These are phyloP conservation scores for Trichosporon asahii DNA, from an alignment of 1,284 basidiomycete genomes.

Conservation along the genomic window DNA sequence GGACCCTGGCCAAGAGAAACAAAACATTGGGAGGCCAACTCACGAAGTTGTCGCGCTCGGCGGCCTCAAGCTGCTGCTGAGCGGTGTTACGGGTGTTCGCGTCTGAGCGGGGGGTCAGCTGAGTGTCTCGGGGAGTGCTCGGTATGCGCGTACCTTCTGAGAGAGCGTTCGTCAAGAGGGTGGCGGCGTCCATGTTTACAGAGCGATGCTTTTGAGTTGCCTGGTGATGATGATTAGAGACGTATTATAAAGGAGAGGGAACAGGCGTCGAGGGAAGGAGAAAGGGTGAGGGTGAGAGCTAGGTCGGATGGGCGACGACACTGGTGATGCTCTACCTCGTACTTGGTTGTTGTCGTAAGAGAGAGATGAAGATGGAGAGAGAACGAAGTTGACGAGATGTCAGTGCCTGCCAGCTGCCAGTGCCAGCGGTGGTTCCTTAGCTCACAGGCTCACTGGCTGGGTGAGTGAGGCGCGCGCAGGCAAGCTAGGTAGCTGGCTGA, in stretches of 20 bases:
- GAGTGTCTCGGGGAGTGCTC: slow-evolving; percentile 20
- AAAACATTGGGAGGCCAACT: slow-evolving; percentile 35
- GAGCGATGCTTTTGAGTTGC: neutral
- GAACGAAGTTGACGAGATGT: slow-evolving; percentile 4
- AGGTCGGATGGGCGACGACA: slow-evolving; percentile 1
- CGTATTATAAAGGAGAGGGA: slow-evolving; percentile 15
- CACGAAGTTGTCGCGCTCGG: slow-evolving; percentile 81
- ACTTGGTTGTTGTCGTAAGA: neutral
- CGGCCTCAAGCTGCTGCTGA: slow-evolving; percentile 77
- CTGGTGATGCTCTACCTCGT: slow-evolving; percentile 1
- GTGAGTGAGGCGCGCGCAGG: neutral
- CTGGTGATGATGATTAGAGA: slow-evolving; percentile 7
- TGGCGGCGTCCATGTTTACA: slow-evolving; percentile 75
- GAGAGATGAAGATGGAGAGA: slow-evolving; percentile 10
- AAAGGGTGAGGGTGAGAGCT: slow-evolving; percentile 4
- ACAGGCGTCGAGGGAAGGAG: neutral
- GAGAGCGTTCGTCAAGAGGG: slow-evolving; percentile 83
- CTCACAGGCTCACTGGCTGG: neutral
- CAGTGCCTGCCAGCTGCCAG: slow-evolving; percentile 7
- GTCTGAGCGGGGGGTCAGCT: slow-evolving; percentile 56
- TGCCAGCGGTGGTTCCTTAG: slow-evolving; percentile 4
- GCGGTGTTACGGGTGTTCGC: slow-evolving; percentile 81
- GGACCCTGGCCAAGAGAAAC: slow-evolving; percentile 2
- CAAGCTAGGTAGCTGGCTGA: neutral
- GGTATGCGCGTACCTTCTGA: slow-evolving; percentile 66